A percentile compares a stretch with the other conserved stretches of the same genome.
These are phyloP conservation scores for Knufia petricola DNA, from an alignment of 2,329 filamentous ascomycete species.

Conservation along the genomic window DNA sequence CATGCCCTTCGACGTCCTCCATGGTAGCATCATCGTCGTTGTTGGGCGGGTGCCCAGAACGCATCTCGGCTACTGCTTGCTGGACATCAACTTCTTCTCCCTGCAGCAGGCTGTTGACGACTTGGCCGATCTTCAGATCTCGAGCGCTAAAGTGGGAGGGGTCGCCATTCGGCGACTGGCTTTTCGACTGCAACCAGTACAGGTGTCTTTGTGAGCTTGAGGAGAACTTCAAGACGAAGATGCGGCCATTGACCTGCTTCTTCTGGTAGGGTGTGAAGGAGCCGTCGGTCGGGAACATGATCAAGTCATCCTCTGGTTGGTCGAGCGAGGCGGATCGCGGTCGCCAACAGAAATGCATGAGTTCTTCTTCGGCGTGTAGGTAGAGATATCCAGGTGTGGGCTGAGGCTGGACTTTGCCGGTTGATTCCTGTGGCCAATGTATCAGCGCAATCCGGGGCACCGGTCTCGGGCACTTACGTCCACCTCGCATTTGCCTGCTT, in stretches of 20 bases:
- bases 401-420: constrained; percentile 63
- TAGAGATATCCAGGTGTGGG: constrained; percentile 76
- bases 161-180: constrained; percentile 62
- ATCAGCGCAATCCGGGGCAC: not conserved
- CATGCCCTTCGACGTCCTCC: constrained; percentile 64
- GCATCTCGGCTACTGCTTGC: constrained; percentile 58
- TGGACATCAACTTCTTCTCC: constrained; percentile 79
- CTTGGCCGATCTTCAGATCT: constrained; percentile 76
- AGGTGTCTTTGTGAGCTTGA: constrained; percentile 85
- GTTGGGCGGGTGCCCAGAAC: constrained; percentile 38
- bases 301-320: constrained; percentile 72
- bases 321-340: constrained; percentile 61
- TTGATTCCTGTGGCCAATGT: constrained; percentile 35
- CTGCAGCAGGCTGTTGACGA: constrained; percentile 75
- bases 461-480: constrained; percentile 49
- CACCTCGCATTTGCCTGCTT: constrained; percentile 80
- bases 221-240: constrained; percentile 87
- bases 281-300: constrained; percentile 87
- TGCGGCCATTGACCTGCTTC: constrained; percentile 65
- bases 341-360: constrained; percentile 96
- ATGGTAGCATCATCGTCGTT: constrained; percentile 59
- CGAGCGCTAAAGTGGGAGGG: constrained; percentile 72
- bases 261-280: constrained; percentile 77
- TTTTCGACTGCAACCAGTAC: constrained; percentile 93
- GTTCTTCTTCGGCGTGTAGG: constrained; percentile 86